These are phyloP conservation scores for Chaetomium cochliodes DNA, from an alignment of 495 filamentous ascomycete species.

Conservation along the genomic window DNA sequence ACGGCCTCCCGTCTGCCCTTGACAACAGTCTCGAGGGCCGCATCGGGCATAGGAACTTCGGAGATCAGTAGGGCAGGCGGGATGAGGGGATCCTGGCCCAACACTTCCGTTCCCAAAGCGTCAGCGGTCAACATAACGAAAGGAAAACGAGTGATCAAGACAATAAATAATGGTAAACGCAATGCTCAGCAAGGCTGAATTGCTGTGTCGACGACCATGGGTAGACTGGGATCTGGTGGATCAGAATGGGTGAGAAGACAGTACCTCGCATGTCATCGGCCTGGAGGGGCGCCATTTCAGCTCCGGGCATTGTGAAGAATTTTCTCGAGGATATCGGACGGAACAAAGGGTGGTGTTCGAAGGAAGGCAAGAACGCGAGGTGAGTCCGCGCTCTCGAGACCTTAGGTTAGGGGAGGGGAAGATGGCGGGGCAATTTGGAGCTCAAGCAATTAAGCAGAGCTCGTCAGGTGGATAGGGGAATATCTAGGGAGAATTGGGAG, in stretches of 20 bases:
- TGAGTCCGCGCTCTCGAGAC: not conserved
- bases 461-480: not conserved
- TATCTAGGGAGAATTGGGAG: not conserved
- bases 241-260: slow-evolving; percentile 15
- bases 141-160: not conserved
- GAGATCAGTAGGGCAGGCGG: slow-evolving; percentile 82
- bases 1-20: slow-evolving; percentile 79
- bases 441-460: not conserved
- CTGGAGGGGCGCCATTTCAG: slow-evolving; percentile 47
- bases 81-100: slow-evolving; percentile 93
- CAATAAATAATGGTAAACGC: not conserved
- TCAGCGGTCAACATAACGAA: slow-evolving; percentile 27
- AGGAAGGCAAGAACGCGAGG: not conserved
- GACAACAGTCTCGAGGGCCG: slow-evolving; percentile 66
- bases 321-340: slow-evolving; percentile 9
- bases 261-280: slow-evolving; percentile 53
- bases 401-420: not conserved
- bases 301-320: slow-evolving; percentile 43
- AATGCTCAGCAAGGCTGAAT: not conserved
- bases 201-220: slow-evolving; percentile 1
- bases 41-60: slow-evolving; percentile 77
- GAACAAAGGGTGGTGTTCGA: not conserved
- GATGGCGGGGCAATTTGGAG: not conserved
- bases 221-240: not conserved
- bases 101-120: slow-evolving; percentile 54